phyloP scores from a whole-genome alignment of 345 rosid species.

The Rubroshorea leprosula region DNA sequence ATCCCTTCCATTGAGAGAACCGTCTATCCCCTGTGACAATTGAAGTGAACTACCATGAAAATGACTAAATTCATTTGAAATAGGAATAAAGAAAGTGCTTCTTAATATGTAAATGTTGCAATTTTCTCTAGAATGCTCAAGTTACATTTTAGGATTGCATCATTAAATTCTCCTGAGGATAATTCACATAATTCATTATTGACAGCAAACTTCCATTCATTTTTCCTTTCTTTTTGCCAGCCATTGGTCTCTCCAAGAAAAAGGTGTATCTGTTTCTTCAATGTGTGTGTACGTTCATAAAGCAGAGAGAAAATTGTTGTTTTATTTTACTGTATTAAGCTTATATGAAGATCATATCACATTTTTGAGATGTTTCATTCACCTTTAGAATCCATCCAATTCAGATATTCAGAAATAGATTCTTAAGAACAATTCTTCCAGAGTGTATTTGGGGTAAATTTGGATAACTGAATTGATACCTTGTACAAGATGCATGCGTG shows the following conservation, averaged over 20 bases:
- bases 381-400: not conserved
- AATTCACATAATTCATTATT: not conserved
- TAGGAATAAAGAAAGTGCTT: not conserved
- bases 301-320: not conserved
- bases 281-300: not conserved
- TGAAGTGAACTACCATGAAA: conserved; percentile 11
- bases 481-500: conserved; percentile 97
- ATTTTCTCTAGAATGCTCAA: not conserved
- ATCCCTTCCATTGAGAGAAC: conserved; percentile 95
- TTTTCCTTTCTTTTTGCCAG: not conserved
- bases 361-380: not conserved
- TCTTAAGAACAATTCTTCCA: not conserved
- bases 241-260: not conserved
- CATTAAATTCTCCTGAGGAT: not conserved
- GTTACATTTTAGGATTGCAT: conserved; percentile 1
- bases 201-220: not conserved
- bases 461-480: conserved; percentile 35
- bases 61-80: no score
- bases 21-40: conserved; percentile 75
- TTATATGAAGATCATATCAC: conserved; percentile 2
- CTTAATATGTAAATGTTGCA: not conserved
- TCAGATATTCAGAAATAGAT: not conserved
- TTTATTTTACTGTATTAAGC: not conserved
- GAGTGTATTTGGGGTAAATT: conserved; percentile 11
- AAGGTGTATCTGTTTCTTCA: not conserved